These are phyloP conservation scores for Annulohypoxylon bovei DNA, from an alignment of 495 filamentous ascomycete species.

Conservation along the genomic window DNA sequence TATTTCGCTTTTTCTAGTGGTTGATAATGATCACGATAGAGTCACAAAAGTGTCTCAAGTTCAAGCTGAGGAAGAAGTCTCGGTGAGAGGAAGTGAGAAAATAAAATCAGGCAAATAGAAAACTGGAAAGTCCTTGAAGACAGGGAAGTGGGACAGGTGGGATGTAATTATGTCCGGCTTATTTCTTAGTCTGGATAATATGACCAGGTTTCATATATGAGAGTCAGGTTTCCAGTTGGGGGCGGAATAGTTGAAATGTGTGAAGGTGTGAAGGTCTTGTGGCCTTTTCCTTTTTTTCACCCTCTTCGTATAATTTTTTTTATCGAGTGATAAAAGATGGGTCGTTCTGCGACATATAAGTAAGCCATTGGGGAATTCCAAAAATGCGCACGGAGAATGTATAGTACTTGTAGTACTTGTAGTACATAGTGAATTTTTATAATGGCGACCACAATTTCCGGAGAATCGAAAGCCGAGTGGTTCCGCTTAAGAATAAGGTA, in stretches of 20 bases:
- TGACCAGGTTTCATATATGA: constrained; percentile 28
- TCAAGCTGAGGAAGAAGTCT: constrained; percentile 1
- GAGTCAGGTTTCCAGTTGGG: constrained; percentile 24
- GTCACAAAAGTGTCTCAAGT: constrained; percentile 23
- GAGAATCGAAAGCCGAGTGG: constrained; percentile 33
- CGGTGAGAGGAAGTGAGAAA: constrained; percentile 21
- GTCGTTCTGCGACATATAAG: constrained; percentile 35
- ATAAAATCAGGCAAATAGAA: constrained; percentile 14
- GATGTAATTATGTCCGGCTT: constrained; percentile 37
- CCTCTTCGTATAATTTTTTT: constrained; percentile 39
- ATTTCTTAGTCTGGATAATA: constrained; percentile 28
- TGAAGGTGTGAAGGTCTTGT: constrained; percentile 32
- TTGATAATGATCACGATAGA: constrained; percentile 16
- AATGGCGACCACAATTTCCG: constrained; percentile 28
- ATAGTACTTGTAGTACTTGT: too few species aligned
- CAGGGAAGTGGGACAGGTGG: constrained; percentile 28
- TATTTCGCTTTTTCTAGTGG: neutral
- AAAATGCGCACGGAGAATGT: neutral
- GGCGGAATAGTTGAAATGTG: constrained; percentile 23
- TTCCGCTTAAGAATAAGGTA: constrained; percentile 22
- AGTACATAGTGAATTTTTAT: constrained; percentile 25
- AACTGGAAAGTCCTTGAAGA: constrained; percentile 10
- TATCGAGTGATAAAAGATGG: constrained; percentile 37
- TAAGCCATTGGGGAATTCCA: constrained; percentile 30
- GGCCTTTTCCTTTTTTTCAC: constrained; percentile 37